phyloP scores from a whole-genome alignment of 1,284 basidiomycete species.

The Leucoagaricus sp. region DNA sequence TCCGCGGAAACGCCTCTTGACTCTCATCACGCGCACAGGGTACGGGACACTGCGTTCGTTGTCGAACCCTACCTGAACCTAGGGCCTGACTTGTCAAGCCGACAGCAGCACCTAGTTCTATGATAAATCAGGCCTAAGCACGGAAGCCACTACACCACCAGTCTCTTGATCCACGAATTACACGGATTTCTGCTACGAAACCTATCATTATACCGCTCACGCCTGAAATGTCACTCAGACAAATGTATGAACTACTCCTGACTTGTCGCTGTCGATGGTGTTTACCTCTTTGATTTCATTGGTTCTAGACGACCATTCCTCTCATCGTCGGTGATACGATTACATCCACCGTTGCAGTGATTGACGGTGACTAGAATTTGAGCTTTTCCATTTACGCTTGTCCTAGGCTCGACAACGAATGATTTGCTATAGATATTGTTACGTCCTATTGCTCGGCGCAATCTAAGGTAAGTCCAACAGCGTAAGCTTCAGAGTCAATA shows the following conservation, averaged over 20 bases:
- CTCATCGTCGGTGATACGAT: neutral
- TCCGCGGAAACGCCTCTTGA: neutral
- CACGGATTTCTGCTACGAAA: neutral
- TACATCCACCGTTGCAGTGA: neutral
- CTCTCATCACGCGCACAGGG: neutral
- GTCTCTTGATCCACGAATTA: neutral
- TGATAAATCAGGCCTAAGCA: neutral
- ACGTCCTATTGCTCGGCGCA: neutral
- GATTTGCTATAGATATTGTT: neutral
- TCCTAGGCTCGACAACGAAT: neutral
- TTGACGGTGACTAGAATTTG: too few species aligned
- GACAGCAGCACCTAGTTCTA: neutral
- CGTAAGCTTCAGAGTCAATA: too few species aligned
- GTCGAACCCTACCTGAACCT: neutral
- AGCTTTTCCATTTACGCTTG: neutral
- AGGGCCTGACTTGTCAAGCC: neutral
- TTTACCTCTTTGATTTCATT: neutral
- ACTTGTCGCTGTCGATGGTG: neutral
- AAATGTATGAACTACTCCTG: neutral
- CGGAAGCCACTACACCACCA: neutral
- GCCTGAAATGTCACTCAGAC: neutral
- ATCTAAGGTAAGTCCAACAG: too few species aligned
- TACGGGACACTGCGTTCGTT: neutral
- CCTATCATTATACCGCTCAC: neutral
- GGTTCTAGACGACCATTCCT: neutral